These are phyloP conservation scores for Aspergillus cavernicola DNA, from an alignment of 495 filamentous ascomycete genomes.

Conservation along the genomic window DNA sequence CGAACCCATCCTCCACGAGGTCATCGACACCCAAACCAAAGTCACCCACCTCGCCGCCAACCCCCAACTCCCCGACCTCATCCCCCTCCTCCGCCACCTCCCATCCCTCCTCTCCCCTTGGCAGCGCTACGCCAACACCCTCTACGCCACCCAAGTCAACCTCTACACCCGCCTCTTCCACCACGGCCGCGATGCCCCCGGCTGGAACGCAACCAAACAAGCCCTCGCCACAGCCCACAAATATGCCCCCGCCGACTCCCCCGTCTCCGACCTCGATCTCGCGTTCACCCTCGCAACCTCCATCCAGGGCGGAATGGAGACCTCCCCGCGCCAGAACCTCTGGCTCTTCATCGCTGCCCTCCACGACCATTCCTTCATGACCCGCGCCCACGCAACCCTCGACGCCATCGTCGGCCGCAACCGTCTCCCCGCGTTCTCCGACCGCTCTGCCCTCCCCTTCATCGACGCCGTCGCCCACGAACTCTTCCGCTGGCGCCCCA, in stretches of 20 bases:
- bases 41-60: conserved; percentile 28
- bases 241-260: conserved; percentile 2
- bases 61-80: conserved; percentile 28
- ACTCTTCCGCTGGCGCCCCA: conserved; percentile 35
- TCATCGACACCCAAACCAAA: conserved; percentile 21
- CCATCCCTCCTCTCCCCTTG: conserved; percentile 30
- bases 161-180: conserved; percentile 27
- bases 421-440: conserved; percentile 26
- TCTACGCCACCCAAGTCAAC: conserved; percentile 22
- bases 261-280: conserved; percentile 25
- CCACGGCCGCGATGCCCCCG: conserved; percentile 17
- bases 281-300: conserved; percentile 29
- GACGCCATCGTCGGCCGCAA: conserved; percentile 31
- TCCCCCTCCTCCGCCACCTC: conserved; percentile 32
- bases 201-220: conserved; percentile 32
- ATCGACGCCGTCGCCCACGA: conserved; percentile 33
- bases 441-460: conserved; percentile 24
- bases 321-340: conserved; percentile 26
- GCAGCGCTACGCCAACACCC: conserved; percentile 24
- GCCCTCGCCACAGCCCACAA: conserved; percentile 22
- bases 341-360: conserved; percentile 30
- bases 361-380: conserved; percentile 15
- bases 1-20: conserved; percentile 26
- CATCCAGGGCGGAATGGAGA: conserved; percentile 31
- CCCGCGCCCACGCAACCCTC: conserved; percentile 28